These are phyloP conservation scores for Tetrapyrgos nigripes DNA, from an alignment of 1,284 basidiomycete genomes.

Conservation along the genomic window DNA sequence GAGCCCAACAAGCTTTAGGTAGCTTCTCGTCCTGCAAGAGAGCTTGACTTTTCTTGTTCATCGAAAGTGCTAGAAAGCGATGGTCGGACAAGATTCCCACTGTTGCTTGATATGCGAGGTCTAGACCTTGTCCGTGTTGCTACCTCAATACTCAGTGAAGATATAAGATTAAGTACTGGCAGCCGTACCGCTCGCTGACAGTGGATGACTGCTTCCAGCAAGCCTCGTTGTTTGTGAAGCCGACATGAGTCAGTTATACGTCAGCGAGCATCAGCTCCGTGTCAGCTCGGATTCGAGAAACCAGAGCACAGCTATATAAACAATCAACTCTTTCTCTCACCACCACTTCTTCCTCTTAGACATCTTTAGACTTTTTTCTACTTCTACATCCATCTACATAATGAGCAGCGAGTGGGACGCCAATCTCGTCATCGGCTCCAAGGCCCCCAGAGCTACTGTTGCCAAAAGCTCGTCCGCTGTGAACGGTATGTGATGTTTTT, in stretches of 20 bases:
- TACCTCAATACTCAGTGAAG: too few species aligned
- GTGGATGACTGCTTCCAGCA: too few species aligned
- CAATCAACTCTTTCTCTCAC: not conserved
- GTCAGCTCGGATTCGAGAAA: not conserved
- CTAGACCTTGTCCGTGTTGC: not conserved
- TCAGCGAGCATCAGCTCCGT: not conserved
- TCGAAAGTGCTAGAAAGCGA: too few species aligned
- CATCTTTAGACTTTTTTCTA: not conserved
- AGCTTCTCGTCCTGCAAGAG: too few species aligned
- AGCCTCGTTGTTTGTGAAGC: too few species aligned
- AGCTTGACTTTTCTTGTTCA: not conserved
- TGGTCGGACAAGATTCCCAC: not conserved
- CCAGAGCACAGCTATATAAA: not conserved
- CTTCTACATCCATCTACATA: conserved; percentile 21
- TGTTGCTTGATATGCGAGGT: not conserved
- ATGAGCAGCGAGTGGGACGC: conserved; percentile 78
- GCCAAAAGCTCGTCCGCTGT: conserved; percentile 71
- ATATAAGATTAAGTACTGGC: not conserved
- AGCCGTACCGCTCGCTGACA: not conserved
- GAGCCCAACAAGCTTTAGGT: too few species aligned
- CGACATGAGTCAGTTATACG: not conserved
- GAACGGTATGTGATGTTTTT: conserved; percentile 58
- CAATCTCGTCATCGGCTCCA: conserved; percentile 81
- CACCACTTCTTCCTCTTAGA: not conserved
- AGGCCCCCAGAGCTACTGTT: conserved; percentile 72